Evolutionary conservation across 208 protist species (phyloP).

Genomic region (Phytomonas sp.): DNA sequence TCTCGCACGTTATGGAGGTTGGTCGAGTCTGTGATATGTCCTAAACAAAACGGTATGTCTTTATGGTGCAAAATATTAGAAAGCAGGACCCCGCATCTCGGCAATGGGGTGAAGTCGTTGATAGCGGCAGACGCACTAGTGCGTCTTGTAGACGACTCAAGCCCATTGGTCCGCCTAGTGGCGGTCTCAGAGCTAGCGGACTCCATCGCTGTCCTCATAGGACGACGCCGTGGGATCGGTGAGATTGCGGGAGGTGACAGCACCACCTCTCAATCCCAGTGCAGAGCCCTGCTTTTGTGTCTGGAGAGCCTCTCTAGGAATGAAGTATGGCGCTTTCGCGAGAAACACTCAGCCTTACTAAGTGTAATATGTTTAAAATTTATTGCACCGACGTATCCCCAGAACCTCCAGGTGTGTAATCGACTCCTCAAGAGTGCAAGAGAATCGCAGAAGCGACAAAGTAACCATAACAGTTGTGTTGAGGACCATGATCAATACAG

Average conservation of each 20-base stretch:
- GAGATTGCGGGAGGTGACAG: background rate
- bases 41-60: background rate
- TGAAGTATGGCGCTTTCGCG: constrained; percentile 71
- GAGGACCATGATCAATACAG: background rate
- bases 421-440: background rate
- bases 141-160: constrained; percentile 39
- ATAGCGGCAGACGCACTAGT: constrained; percentile 29
- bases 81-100: background rate
- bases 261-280: constrained; percentile 10
- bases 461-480: background rate
- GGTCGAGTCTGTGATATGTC: constrained; percentile 9
- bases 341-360: constrained; percentile 50
- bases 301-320: constrained; percentile 42
- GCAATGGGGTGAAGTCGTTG: background rate
- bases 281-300: constrained; percentile 29
- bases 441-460: background rate
- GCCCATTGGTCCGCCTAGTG: constrained; percentile 53
- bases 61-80: background rate
- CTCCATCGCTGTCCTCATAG: constrained; percentile 19
- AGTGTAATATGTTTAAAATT: constrained; percentile 35
- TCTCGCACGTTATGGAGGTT: constrained; percentile 43
- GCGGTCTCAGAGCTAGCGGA: constrained; percentile 55
- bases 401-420: background rate
- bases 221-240: background rate
- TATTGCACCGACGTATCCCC: background rate